These are phyloP conservation scores for Chaetoscypha palmicola DNA, from an alignment of 2,329 filamentous ascomycete species.

Conservation along the genomic window DNA sequence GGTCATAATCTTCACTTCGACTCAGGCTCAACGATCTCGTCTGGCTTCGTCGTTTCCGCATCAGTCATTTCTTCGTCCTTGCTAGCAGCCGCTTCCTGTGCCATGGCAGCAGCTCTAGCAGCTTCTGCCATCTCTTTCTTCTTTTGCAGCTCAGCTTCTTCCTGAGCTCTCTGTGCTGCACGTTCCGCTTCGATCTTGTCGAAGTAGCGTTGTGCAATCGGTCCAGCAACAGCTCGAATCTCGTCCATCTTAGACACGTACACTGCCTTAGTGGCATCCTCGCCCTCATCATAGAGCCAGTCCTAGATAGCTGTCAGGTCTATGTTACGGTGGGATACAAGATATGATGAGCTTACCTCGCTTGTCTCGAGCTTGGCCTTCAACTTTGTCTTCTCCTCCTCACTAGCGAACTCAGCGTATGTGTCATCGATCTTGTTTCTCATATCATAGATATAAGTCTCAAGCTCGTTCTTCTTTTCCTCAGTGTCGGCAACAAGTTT, in stretches of 20 bases:
- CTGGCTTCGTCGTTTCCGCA: constrained; percentile 46
- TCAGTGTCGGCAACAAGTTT: constrained; percentile 97
- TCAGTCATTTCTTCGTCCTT: constrained; percentile 60
- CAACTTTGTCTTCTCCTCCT: constrained; percentile 87
- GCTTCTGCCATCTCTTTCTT: constrained; percentile 43
- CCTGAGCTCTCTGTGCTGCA: constrained; percentile 66
- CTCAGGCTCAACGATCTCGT: constrained; percentile 32
- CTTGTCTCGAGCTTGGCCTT: constrained; percentile 72
- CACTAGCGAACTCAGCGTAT: constrained; percentile 80
- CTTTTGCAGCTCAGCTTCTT: constrained; percentile 38
- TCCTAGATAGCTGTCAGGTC: too few relatives aligned
- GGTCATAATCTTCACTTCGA: constrained; percentile 18
- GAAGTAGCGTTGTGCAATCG: constrained; percentile 88
- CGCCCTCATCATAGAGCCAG: constrained; percentile 96
- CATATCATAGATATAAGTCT: constrained; percentile 94
- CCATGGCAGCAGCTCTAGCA: constrained; percentile 41
- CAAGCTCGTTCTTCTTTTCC: constrained; percentile 99
- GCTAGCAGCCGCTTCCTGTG: constrained; percentile 29
- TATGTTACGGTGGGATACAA: too few relatives aligned
- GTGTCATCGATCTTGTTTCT: constrained; percentile 91
- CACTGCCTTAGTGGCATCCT: constrained; percentile 87
- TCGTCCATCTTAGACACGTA: constrained; percentile 96
- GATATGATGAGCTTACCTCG: constrained; percentile 62
- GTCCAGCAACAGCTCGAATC: constrained; percentile 82
- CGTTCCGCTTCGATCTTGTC: constrained; percentile 90